Evolutionary conservation across 1,284 basidiomycete genomes (phyloP).

Genomic region (Sparassis latifolia): DNA sequence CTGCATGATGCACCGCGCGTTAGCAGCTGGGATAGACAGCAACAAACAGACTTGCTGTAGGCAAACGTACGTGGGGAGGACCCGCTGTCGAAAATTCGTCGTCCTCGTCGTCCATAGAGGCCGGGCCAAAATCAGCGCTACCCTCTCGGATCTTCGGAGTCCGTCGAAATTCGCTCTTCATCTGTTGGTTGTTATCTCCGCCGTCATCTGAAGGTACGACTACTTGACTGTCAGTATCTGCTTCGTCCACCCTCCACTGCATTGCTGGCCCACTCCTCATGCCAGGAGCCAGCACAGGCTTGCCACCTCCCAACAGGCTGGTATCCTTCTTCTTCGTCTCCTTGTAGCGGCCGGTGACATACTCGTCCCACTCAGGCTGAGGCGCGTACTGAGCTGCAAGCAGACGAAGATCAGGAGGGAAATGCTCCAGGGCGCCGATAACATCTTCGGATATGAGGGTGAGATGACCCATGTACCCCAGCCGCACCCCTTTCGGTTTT

Average conservation of each 20-base stretch:
- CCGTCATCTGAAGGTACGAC: conserved; percentile 18
- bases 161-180: conserved; percentile 55
- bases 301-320: conserved; percentile 79
- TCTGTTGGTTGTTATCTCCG: conserved; percentile 19
- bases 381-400: conserved; percentile 62
- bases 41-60: not conserved
- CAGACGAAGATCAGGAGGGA: conserved; percentile 73
- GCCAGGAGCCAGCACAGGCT: conserved; percentile 49
- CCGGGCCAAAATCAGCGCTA: conserved; percentile 64
- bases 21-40: not conserved
- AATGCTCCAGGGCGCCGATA: conserved; percentile 78
- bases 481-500: conserved; percentile 66
- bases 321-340: conserved; percentile 83
- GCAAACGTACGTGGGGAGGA: conserved; percentile 45
- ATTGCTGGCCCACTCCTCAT: conserved; percentile 29
- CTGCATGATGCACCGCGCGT: conserved; percentile 28
- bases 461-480: conserved; percentile 97
- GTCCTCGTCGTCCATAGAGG: conserved; percentile 42
- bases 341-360: conserved; percentile 75
- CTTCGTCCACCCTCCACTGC: conserved; percentile 70
- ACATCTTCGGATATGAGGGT: conserved; percentile 91
- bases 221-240: conserved; percentile 34
- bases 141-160: conserved; percentile 39
- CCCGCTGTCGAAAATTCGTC: conserved; percentile 26
- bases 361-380: conserved; percentile 82